These are phyloP conservation scores for Leptographium wingfieldii DNA, from an alignment of 2,329 filamentous ascomycete genomes.

Conservation along the genomic window DNA sequence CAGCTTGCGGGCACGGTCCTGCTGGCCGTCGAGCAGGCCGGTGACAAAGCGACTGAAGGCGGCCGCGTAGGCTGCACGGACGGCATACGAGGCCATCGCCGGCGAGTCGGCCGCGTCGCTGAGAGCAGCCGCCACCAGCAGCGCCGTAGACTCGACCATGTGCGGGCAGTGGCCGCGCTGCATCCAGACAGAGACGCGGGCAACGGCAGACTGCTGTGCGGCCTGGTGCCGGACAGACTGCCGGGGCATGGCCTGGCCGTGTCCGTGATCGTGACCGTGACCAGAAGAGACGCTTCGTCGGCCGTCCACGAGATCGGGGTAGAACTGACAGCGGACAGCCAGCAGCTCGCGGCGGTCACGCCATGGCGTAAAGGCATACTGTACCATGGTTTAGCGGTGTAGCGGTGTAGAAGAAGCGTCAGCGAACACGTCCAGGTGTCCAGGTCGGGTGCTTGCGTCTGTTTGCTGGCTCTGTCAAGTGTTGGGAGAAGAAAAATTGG, in stretches of 20 bases:
- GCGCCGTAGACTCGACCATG: constrained; percentile 65
- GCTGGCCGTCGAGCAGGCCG: constrained; percentile 62
- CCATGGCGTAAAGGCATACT: constrained; percentile 66
- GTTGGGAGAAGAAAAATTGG: background rate
- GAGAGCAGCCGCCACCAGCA: constrained; percentile 36
- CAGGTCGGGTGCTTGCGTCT: background rate
- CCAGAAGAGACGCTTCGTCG: background rate
- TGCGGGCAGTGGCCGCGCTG: constrained; percentile 64
- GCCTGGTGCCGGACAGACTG: constrained; percentile 9
- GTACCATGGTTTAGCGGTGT: constrained; percentile 37
- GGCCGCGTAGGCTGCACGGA: constrained; percentile 57
- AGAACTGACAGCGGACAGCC: constrained; percentile 51
- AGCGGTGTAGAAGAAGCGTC: background rate
- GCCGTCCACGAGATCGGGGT: constrained; percentile 23
- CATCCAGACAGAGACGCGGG: constrained; percentile 55
- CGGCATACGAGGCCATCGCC: constrained; percentile 34
- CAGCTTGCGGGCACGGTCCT: constrained; percentile 52
- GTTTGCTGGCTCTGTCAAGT: too few species aligned
- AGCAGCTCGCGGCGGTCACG: constrained; percentile 53
- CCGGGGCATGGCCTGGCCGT: background rate
- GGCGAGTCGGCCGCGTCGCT: constrained; percentile 5
- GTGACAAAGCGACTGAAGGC: constrained; percentile 76
- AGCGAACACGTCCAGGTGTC: background rate
- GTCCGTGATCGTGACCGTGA: background rate
- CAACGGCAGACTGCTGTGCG: constrained; percentile 35